phyloP scores from a whole-genome alignment of 768 basidiomycete genomes.

The Psilocybe cyanescens region DNA sequence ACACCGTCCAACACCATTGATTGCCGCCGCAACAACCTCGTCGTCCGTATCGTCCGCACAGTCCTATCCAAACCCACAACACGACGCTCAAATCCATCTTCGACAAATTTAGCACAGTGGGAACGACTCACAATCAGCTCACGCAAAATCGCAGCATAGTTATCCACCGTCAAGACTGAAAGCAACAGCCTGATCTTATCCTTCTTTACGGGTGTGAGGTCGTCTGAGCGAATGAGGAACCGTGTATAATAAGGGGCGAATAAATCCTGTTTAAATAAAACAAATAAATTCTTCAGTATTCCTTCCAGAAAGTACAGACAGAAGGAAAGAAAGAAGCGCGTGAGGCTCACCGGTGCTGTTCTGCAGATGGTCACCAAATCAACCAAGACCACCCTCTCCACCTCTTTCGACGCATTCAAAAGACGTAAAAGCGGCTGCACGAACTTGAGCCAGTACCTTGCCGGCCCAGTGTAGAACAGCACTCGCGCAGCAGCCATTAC shows the following conservation, averaged over 20 bases:
- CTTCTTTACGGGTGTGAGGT: conserved; percentile 67
- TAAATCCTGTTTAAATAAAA: conserved; percentile 47
- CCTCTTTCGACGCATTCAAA: conserved; percentile 68
- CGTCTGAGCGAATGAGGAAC: conserved; percentile 73
- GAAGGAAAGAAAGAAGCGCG: not conserved
- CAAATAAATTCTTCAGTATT: not conserved
- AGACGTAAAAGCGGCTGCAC: conserved; percentile 78
- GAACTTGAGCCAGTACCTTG: conserved; percentile 56
- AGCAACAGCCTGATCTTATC: conserved; percentile 78
- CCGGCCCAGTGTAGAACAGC: conserved; percentile 74
- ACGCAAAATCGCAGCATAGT: conserved; percentile 69
- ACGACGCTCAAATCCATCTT: not conserved
- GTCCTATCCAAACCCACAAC: conserved; percentile 49
- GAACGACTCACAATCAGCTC: conserved; percentile 79
- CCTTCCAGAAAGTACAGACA: not conserved
- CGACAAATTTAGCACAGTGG: not conserved
- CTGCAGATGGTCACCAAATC: conserved; percentile 71
- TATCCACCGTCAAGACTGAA: conserved; percentile 66
- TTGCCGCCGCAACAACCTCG: conserved; percentile 68
- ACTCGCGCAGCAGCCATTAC: conserved; percentile 75
- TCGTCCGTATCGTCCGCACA: conserved; percentile 83
- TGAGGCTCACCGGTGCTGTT: conserved; percentile 62
- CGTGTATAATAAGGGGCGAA: conserved; percentile 65
- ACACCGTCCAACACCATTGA: conserved; percentile 79
- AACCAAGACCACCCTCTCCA: conserved; percentile 74